Base-by-base conservation (phyloP, 1,139 yeast genomes). In the Lizanozyma gosingica region DNA sequence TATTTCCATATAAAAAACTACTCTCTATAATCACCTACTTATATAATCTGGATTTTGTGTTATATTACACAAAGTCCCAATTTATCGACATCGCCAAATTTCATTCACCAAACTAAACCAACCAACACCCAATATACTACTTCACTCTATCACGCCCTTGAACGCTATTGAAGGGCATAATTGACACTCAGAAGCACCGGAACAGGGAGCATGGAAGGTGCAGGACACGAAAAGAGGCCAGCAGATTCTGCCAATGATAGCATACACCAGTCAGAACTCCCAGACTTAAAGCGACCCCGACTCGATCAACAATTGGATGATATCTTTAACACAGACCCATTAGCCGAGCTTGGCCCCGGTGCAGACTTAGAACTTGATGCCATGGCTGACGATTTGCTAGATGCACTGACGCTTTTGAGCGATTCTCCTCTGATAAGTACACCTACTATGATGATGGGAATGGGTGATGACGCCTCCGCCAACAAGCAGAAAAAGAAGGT, bases 311-410 rank as follows among this genome's bases (percentile, higher is more conserved):
- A 54, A 39, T 46, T 54, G 37, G 49, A 53, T 39, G 57, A 49
- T 17, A 46, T 56, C 33, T 55, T 56, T 41, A 48, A 47, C 39
- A 22, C 29, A 6, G 57, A 52, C 38, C 51, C 53, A 11, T 42
- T 55, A 15, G 52, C 55, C 1, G 53, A 46, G 4, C 46, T 51
- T 18, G 44, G 46, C 11, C n/a, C n/a, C n/a, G 43, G 42, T 32
- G 29, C 6, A 11, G 11, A 11, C 11, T 22, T 22, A 11, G 29
- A 22, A 11, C 11, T 22, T 6, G 29, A 22, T 11, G 29, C 29
- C 6, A 22, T 22, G 11, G 11, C 29, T 22, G 29, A 22, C 11
- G 29, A 22, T 22, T 6, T 22, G 29, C 6, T 22, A 22, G 29
- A 22, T 11, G 11, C 29, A 22, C 29, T 6, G 11, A 6, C 11